These are phyloP conservation scores for Flaveria robusta DNA, from an alignment of 129 eudicot species.

Conservation along the genomic window DNA sequence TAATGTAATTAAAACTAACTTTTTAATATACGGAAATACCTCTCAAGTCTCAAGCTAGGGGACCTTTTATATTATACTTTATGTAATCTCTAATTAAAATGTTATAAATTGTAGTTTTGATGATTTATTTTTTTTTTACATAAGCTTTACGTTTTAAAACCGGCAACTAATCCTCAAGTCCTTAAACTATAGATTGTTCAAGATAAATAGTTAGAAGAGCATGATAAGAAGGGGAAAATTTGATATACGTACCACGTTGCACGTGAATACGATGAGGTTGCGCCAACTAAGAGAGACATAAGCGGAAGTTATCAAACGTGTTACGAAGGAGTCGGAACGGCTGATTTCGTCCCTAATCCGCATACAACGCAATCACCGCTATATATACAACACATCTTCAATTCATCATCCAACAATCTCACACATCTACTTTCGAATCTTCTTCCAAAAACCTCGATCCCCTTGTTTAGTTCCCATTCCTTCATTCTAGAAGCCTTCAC, in stretches of 20 bases:
- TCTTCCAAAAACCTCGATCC: not conserved
- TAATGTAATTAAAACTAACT: too few relatives aligned
- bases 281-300: conserved; percentile 22
- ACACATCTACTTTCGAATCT: not conserved
- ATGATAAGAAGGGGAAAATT: not conserved
- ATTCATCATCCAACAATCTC: not conserved
- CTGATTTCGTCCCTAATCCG: conserved; percentile 5
- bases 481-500: conserved; percentile 24
- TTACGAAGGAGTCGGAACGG: conserved; percentile 10
- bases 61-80: too few relatives aligned
- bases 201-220: not conserved
- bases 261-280: conserved; percentile 2
- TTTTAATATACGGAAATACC: too few relatives aligned
- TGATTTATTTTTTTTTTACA: too few relatives aligned
- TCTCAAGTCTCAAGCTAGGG: too few relatives aligned
- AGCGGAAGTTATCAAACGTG: conserved; percentile 19
- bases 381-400: not conserved
- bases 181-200: not conserved
- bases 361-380: not conserved
- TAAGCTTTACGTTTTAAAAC: not conserved
- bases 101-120: too few relatives aligned
- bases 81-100: too few relatives aligned
- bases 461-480: not conserved
- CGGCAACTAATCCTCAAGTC: not conserved
- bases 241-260: not conserved